phyloP scores from a whole-genome alignment of 1,139 yeast species.

The Kluyveromyces sp. region DNA sequence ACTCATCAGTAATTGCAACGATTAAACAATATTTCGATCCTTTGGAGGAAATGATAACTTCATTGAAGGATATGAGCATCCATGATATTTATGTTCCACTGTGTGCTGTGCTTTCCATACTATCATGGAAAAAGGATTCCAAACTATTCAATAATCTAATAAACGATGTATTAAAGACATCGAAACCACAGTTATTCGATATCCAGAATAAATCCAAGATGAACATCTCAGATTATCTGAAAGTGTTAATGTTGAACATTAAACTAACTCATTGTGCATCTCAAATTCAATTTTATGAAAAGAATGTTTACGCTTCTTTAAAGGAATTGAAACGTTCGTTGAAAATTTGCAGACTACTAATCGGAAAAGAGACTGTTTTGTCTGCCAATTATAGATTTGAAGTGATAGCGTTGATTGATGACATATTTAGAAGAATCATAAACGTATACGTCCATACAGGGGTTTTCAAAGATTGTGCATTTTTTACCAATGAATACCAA shows the following conservation, averaged over 20 bases:
- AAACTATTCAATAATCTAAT: conserved; percentile 14
- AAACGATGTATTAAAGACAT: conserved; percentile 10
- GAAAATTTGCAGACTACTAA: conserved; percentile 28
- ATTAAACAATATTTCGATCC: background rate
- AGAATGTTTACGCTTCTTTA: conserved; percentile 23
- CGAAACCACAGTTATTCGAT: conserved; percentile 20
- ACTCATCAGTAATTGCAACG: background rate
- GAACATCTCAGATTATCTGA: conserved; percentile 18
- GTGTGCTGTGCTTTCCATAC: conserved; percentile 6
- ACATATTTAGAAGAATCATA: conserved; percentile 34
- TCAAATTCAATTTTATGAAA: conserved; percentile 15
- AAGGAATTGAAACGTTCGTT: conserved; percentile 28
- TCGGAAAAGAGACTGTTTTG: conserved; percentile 24
- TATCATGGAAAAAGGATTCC: conserved; percentile 13
- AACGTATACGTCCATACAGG: conserved; percentile 40
- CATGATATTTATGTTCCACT: conserved; percentile 5
- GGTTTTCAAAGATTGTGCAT: conserved; percentile 45
- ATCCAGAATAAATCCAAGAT: conserved; percentile 17
- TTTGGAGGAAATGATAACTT: background rate
- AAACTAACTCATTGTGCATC: conserved; percentile 16
- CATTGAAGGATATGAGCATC: background rate
- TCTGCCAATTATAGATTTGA: conserved; percentile 33
- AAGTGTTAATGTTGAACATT: conserved; percentile 24
- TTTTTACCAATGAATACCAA: conserved; percentile 41
- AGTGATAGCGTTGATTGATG: conserved; percentile 31